Evolutionary conservation across 257 asterid genomes (phyloP), one percentile per base, ranked within the genome.

Genomic region (Solanum medicagineum): DNA sequence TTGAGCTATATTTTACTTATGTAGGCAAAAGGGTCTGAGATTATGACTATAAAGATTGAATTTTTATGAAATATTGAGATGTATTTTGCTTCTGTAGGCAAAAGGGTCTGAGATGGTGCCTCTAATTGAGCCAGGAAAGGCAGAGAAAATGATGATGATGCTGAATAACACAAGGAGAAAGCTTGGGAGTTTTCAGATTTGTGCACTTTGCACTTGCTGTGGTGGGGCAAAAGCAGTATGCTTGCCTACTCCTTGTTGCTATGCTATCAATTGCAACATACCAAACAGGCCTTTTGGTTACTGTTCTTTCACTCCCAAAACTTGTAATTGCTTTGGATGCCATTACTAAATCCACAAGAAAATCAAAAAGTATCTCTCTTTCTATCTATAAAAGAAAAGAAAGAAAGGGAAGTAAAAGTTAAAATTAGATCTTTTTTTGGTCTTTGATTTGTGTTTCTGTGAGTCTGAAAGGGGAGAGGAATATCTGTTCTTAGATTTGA

Each of bases 201-300:
- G 98, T 73, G 88, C 97, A 53, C 74, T 92, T 11, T 94, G 98
- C 93, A 92, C 97, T 91, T 93, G 98, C 88, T 94, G 98, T 86
- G 96, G 90, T 24, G 92, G 89, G 26, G 93, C 85, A 17, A 90
- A 71, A 77, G 88, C 88, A 85, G 92, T 88, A 85, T 94, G 98
- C 74, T 54, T 92, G 85, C 92, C 97, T 36, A 88, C 97, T 63
- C 97, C 98, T 20, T 94, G 98, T 89, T 94, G 98, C 91, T 93
- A 93, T 87, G 94, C 97, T 51, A 93, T 94, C 88, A 94, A 92
- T 82, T 94, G 98, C 94, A 93, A 94, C 89, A 94, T 94, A 45
- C 98, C 98, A 81, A 92, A 94, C 90, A 91, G 95, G 91, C 98
- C 98, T 88, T 94, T 94, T 87, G 98, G 98, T 1, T 92, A 84